A percentile compares a stretch with the other conserved stretches of the same genome.
These are phyloP conservation scores for Torulaspora gathmanii DNA, from an alignment of 805 yeast genomes.

Conservation along the genomic window DNA sequence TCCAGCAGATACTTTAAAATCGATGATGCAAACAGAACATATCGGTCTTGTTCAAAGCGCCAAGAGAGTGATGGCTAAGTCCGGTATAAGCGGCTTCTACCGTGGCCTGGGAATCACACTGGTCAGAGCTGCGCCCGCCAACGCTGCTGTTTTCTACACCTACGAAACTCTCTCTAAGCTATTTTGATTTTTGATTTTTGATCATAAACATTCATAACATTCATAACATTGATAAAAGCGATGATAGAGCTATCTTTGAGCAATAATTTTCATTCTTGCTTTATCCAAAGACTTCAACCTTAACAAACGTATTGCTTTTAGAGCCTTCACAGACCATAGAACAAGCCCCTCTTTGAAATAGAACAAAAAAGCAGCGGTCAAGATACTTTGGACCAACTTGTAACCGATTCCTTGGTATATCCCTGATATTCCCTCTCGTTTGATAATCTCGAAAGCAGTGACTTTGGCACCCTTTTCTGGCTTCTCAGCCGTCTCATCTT, in stretches of 20 bases:
- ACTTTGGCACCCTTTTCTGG: background rate
- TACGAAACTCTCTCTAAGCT: slow-evolving; percentile 51
- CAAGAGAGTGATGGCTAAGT: slow-evolving; percentile 41
- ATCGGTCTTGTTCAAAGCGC: slow-evolving; percentile 42
- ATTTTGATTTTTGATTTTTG: slow-evolving; percentile 1
- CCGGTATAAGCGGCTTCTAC: slow-evolving; percentile 71
- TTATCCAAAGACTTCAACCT: background rate
- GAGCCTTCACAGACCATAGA: slow-evolving; percentile 49
- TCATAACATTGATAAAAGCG: background rate
- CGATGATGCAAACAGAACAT: slow-evolving; percentile 59
- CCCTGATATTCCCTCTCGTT: slow-evolving; percentile 67
- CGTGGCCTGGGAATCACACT: slow-evolving; percentile 82
- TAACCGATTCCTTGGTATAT: slow-evolving; percentile 78
- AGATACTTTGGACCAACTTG: slow-evolving; percentile 75
- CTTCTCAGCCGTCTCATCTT: slow-evolving; percentile 10
- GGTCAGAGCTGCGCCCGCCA: slow-evolving; percentile 80
- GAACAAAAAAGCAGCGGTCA: slow-evolving; percentile 86
- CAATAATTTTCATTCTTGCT: background rate
- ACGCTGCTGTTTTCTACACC: slow-evolving; percentile 76
- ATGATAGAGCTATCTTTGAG: background rate
- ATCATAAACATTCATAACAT: slow-evolving; percentile 1
- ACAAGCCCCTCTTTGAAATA: slow-evolving; percentile 86
- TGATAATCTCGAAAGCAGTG: slow-evolving; percentile 51
- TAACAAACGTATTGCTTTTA: slow-evolving; percentile 37
- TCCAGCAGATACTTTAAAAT: slow-evolving; percentile 89